These are phyloP conservation scores for Colletotrichum endophyticum DNA, from an alignment of 2,329 filamentous ascomycete genomes.

Conservation along the genomic window DNA sequence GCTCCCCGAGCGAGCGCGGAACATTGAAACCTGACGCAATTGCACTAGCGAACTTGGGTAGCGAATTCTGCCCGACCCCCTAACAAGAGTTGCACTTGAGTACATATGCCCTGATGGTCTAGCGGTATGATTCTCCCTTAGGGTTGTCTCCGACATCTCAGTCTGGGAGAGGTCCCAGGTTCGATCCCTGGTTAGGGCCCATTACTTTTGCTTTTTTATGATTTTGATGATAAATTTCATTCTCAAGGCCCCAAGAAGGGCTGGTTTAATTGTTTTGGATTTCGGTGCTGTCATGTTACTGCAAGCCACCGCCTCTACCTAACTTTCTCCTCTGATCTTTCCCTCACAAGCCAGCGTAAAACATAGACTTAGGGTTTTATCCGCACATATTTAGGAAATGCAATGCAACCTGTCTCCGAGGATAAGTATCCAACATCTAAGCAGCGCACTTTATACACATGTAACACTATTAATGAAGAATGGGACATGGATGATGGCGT, in stretches of 20 bases:
- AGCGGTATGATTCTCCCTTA: conserved; percentile 12
- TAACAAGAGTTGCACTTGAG: background rate
- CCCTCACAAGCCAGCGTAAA: too few relatives aligned
- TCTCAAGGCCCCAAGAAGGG: too few relatives aligned
- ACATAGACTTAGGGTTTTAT: too few relatives aligned
- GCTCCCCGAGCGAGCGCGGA: background rate
- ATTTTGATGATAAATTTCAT: background rate
- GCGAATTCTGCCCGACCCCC: rapidly evolving
- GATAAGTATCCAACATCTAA: background rate
- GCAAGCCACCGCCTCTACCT: too few relatives aligned
- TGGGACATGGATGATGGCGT: rapidly evolving
- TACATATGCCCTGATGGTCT: background rate
- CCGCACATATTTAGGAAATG: rapidly evolving
- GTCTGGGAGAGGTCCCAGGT: background rate
- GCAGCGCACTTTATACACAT: background rate
- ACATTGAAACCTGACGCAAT: background rate
- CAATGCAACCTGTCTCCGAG: background rate
- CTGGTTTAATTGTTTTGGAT: too few relatives aligned
- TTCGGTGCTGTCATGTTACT: too few relatives aligned
- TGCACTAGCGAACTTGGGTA: background rate
- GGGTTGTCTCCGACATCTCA: background rate
- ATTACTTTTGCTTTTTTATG: background rate
- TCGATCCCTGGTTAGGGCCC: conserved; percentile 6
- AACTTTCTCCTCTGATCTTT: too few relatives aligned
- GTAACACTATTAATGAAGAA: rapidly evolving